Base-by-base conservation (phyloP, 805 yeast genomes). In the Priceomyces castillae region DNA sequence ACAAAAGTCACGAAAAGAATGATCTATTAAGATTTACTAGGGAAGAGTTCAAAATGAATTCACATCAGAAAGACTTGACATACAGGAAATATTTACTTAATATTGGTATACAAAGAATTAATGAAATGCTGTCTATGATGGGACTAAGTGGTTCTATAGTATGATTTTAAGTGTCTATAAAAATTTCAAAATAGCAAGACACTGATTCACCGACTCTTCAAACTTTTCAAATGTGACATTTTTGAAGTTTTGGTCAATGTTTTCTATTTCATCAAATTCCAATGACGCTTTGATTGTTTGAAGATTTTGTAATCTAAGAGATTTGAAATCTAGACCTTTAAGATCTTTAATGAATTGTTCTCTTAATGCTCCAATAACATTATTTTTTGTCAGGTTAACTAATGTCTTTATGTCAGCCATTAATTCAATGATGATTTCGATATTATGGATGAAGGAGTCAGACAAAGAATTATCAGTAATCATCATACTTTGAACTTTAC, bases 11-110 rank as follows among this genome's bases (percentile, higher is more conserved):
- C 40, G 73, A 70, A 43, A 57, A 57, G 31, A 47, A 52, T 1
- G 72, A 66, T n/a, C 47, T 71, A 37, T 53, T 67, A 33, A 51
- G 46, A 12, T 67, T 51, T 44, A 62, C 62, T 3, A 54, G 64
- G 37, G 62, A 51, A 14, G 75, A 71, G 50, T 71, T 71, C 51
- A 58, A 54, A 26, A 30, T 59, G 39, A 61, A 61, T 43, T 42
- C 48, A 4, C 35, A 53, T 7, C 56, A 49, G 35, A 58, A 61
- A 20, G 70, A 68, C 37, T 52, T 71, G 23, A 51, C 54, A 15
- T 70, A 69, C 35, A 49, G 74, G 40, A 63, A 61, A 44, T 71
- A 71, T 47, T 54, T 71, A 46, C 58, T 70, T 42, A 63, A 55
- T 35, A 50, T 55, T 19, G 76, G 75, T 1, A 56, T 64, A 7